Conservation (phyloP, 345 rosid genomes). For the Erysimum cheiranthoides region DNA sequence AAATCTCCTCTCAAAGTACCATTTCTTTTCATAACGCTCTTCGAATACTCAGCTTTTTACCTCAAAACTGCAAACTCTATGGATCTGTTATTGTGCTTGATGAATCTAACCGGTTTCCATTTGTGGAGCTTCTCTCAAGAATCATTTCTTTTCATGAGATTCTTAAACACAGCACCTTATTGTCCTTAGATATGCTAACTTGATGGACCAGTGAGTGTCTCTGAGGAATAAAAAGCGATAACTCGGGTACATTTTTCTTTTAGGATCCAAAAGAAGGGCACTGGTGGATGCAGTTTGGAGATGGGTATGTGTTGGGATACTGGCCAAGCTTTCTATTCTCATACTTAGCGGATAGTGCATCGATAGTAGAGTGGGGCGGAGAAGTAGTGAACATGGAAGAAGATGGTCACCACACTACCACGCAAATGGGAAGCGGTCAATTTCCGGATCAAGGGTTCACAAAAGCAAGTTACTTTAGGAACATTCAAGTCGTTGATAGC, state of each 20-base stretch:
- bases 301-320: conserved; percentile 63
- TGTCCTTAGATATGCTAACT: background rate
- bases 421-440: conserved; percentile 79
- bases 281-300: conserved; percentile 86
- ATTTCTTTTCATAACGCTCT: background rate
- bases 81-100: background rate
- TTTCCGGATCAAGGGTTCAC: conserved; percentile 71
- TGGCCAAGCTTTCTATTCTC: conserved; percentile 75
- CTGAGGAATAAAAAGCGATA: background rate
- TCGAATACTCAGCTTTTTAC: background rate
- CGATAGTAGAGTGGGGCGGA: conserved; percentile 83
- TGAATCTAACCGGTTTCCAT: conserved; percentile 4
- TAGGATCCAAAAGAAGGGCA: conserved; percentile 78
- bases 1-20: background rate
- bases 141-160: background rate
- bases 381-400: conserved; percentile 72
- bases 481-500: conserved; percentile 66
- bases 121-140: background rate
- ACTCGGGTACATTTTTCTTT: conserved; percentile 14
- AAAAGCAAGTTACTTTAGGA: conserved; percentile 68
- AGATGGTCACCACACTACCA: conserved; percentile 67
- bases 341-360: conserved; percentile 68
- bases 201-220: background rate
- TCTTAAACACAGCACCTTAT: background rate
- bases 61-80: background rate